These are phyloP conservation scores for Craterostigma plantagineum DNA, from an alignment of 257 asterid genomes.

Conservation along the genomic window DNA sequence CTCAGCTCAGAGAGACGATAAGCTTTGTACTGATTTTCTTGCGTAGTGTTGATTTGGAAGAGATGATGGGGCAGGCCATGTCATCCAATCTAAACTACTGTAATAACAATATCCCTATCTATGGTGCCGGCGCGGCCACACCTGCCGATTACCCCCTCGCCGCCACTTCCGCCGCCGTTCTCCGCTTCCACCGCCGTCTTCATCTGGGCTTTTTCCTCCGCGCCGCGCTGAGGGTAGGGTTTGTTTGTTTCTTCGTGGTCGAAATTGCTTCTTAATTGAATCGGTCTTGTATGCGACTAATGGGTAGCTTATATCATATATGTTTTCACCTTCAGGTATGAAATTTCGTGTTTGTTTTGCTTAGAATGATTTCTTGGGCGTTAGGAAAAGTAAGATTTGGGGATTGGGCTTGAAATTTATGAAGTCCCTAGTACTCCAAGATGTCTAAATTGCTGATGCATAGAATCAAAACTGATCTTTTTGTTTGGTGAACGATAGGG, in stretches of 20 bases:
- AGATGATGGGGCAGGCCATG: conserved; percentile 32
- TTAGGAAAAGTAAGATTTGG: too few species aligned
- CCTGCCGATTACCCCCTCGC: conserved; percentile 20
- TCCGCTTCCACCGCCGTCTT: conserved; percentile 55
- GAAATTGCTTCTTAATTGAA: too few species aligned
- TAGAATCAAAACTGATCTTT: too few species aligned
- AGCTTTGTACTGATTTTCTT: neutral
- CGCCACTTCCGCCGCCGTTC: conserved; percentile 40
- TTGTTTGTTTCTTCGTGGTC: too few species aligned
- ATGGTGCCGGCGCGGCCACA: conserved; percentile 13
- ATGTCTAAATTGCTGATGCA: too few species aligned
- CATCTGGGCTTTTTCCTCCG: conserved; percentile 21
- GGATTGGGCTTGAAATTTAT: too few species aligned
- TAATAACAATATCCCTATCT: conserved; percentile 11
- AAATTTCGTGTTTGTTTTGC: too few species aligned
- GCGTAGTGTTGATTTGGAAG: conserved; percentile 1
- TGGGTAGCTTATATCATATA: too few species aligned
- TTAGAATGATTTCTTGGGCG: too few species aligned
- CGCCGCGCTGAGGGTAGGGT: conserved; percentile 42
- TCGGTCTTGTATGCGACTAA: too few species aligned
- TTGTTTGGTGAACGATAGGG: neutral
- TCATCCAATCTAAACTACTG: conserved; percentile 24
- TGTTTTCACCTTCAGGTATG: too few species aligned
- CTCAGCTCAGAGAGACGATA: neutral
- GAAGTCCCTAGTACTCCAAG: too few species aligned